Percentiles rank a stretch among this genome's conserved stretches.
Evolutionary conservation across 192 early-diverging fungal species (phyloP).

Genomic region (Coemansia reversa): DNA sequence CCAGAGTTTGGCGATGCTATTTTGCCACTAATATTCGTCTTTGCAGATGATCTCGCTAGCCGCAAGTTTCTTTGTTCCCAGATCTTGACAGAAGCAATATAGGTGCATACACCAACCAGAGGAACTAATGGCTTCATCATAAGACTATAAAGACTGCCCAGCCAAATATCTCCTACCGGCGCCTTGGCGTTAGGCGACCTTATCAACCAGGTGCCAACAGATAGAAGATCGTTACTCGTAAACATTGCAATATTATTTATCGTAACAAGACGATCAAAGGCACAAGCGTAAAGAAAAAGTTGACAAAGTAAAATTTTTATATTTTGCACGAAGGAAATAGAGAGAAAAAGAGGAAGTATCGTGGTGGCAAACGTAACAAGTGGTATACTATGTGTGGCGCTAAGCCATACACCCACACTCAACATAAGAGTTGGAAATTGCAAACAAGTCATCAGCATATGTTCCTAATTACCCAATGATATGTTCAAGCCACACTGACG

Average conservation of each 20-base stretch:
- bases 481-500: background rate
- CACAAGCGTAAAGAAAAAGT: background rate
- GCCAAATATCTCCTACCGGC: conserved; percentile 54
- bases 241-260: background rate
- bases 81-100: conserved; percentile 13
- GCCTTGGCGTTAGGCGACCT: conserved; percentile 12
- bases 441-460: too few species aligned
- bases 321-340: background rate
- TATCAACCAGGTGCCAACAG: conserved; percentile 1
- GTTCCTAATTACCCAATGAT: background rate
- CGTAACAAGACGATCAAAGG: background rate
- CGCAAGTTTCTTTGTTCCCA: conserved; percentile 33
- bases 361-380: background rate
- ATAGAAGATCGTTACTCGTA: background rate
- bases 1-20: background rate
- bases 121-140: conserved; percentile 69
- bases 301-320: background rate
- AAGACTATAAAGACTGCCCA: conserved; percentile 62
- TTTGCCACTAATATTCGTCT: background rate
- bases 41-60: conserved; percentile 3
- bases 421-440: too few species aligned
- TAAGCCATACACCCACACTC: background rate
- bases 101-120: conserved; percentile 43
- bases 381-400: background rate
- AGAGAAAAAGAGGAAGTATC: background rate